Evolutionary conservation across 2,329 filamentous ascomycete species (phyloP), one percentile per base, ranked within the genome.

Genomic region (Geosmithia putterillii): DNA sequence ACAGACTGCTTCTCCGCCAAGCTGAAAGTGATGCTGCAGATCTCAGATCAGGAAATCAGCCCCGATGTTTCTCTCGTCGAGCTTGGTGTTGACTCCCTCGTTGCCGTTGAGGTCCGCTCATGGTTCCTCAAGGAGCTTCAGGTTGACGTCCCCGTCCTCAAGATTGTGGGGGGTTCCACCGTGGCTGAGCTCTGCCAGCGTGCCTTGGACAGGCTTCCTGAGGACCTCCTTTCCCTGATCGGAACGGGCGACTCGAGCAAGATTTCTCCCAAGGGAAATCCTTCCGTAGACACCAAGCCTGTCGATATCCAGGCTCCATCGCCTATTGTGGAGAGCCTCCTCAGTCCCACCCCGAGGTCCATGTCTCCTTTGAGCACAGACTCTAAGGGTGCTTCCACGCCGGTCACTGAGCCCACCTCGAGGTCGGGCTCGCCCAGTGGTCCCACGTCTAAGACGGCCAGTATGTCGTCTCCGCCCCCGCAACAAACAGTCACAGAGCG

Each of bases 91-190:
- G 57, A 59, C 39, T 54, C 53, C 0, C 44, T 60, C 3, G 44
- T 56, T 2, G 52, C 56, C 3, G 52, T 57, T 3, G 54, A 56
- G 57, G 62, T 66, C 2, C 63, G 70, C 1, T 54, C 63, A 2
- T 76, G 71, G 71, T 68, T 73, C 45, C 35, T 64, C n/a, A 68
- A 69, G 43, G 56, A 65, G 34, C 39, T 72, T 0, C 46, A 64
- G 0, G 52, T 64, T 0, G 64, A 73, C 39, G 58, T 74, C 1
- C 64, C 68, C 0, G 61, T 73, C 2, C 53, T 73, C 3, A 67
- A 67, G 45, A 48, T 59, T 7, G 37, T 58, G 0, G 51, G 28
- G 17, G 42, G 38, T 20, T 9, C 23, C 5, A 32, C 40, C 8
- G n/a, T 34, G 4, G 23, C 6, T 8, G 23, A 34, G 14, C 17